Percentiles rank a stretch among this genome's conserved stretches.
These are phyloP conservation scores for Smallanthus sonchifolius DNA, from an alignment of 129 eudicot genomes.

Conservation along the genomic window DNA sequence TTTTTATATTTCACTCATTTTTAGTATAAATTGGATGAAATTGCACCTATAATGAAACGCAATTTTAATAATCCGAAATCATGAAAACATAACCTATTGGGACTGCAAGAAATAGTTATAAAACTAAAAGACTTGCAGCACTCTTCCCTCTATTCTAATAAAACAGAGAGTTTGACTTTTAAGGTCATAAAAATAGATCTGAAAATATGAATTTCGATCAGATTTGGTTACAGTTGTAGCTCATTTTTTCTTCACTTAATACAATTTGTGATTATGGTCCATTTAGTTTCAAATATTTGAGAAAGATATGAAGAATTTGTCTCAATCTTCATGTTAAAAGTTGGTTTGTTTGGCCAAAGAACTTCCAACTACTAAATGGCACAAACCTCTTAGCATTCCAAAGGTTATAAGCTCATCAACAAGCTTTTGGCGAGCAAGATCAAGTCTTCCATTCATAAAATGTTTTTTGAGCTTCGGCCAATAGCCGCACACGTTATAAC, in stretches of 20 bases:
- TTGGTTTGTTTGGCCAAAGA: neutral
- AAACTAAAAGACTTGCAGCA: neutral
- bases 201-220: neutral
- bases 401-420: conserved; percentile 76
- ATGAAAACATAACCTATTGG: neutral
- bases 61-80: neutral
- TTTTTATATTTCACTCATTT: neutral
- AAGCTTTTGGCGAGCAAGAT: conserved; percentile 86
- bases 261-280: neutral
- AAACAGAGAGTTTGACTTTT: neutral
- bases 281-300: neutral
- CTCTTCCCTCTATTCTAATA: neutral
- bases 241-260: neutral
- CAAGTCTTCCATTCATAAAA: conserved; percentile 79
- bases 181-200: neutral
- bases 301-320: neutral
- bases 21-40: neutral
- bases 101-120: neutral
- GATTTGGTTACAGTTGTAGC: neutral
- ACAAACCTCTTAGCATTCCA: conserved; percentile 84
- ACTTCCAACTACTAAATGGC: neutral
- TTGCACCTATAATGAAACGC: neutral
- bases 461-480: conserved; percentile 94
- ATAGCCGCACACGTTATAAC: conserved; percentile 93
- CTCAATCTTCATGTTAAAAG: neutral